A percentile compares a stretch with the other conserved stretches of the same genome.
These are phyloP conservation scores for Phlebiopsis gigantea DNA, from an alignment of 768 basidiomycete genomes.

Conservation along the genomic window DNA sequence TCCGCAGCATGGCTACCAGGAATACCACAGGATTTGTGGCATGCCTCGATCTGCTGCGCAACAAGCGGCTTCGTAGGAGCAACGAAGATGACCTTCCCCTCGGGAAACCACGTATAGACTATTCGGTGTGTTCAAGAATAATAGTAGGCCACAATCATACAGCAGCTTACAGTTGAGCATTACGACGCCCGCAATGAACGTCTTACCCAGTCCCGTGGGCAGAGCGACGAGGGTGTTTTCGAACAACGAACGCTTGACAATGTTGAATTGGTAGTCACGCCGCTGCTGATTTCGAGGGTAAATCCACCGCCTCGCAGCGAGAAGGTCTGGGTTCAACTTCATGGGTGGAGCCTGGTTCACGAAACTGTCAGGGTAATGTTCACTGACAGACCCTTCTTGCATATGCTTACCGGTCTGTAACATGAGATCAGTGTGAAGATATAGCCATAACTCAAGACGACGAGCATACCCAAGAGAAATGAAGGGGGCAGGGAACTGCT, in stretches of 20 bases:
- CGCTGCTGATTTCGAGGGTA: constrained; percentile 86
- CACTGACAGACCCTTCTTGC: not conserved
- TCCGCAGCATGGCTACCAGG: constrained; percentile 82
- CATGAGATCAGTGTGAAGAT: not conserved
- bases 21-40: constrained; percentile 90
- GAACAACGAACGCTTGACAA: constrained; percentile 77
- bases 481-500: constrained; percentile 79
- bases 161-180: constrained; percentile 81
- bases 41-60: constrained; percentile 90
- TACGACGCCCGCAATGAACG: constrained; percentile 93
- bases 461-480: constrained; percentile 23
- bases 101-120: constrained; percentile 89
- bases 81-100: constrained; percentile 89
- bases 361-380: not conserved
- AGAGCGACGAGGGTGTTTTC: constrained; percentile 93
- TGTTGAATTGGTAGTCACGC: constrained; percentile 93
- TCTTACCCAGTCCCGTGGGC: constrained; percentile 96
- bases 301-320: constrained; percentile 82
- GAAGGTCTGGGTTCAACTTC: constrained; percentile 72
- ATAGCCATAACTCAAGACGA: not conserved
- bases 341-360: constrained; percentile 62
- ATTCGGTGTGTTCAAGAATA: not conserved
- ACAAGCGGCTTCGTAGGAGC: constrained; percentile 97
- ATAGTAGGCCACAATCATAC: not conserved
- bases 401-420: not conserved